Percentiles rank a stretch among this genome's conserved stretches.
These are phyloP conservation scores for Pleoardoris graminearum DNA, from an alignment of 2,329 filamentous ascomycete genomes.

Conservation along the genomic window DNA sequence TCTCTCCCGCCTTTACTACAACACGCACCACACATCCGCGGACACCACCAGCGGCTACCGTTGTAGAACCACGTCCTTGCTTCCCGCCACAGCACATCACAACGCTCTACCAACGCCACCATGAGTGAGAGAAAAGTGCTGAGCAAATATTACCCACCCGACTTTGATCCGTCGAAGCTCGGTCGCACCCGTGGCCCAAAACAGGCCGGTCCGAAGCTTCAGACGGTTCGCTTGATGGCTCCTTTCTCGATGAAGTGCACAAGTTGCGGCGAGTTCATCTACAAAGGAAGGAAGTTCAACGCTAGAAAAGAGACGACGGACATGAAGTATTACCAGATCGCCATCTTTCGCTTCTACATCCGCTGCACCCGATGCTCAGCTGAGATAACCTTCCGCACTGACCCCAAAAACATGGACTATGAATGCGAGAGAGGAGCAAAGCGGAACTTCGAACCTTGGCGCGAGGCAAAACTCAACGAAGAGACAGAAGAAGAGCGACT, in stretches of 20 bases:
- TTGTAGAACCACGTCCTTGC: too few species aligned
- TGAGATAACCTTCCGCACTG: constrained; percentile 92
- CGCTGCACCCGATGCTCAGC: constrained; percentile 82
- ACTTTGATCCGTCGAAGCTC: constrained; percentile 88
- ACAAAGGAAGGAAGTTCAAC: constrained; percentile 88
- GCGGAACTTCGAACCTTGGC: constrained; percentile 92
- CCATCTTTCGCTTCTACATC: constrained; percentile 86
- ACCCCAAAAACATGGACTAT: constrained; percentile 95
- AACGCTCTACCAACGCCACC: constrained; percentile 31
- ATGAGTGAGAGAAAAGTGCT: constrained; percentile 91
- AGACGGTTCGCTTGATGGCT: constrained; percentile 88
- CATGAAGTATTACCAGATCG: constrained; percentile 85
- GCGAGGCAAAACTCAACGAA: constrained; percentile 65
- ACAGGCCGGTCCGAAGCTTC: constrained; percentile 74
- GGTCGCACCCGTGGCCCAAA: constrained; percentile 70
- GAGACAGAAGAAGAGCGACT: constrained; percentile 88
- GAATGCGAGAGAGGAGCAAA: constrained; percentile 79
- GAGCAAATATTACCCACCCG: constrained; percentile 67
- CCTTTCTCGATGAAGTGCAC: constrained; percentile 81
- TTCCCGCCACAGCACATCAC: not conserved
- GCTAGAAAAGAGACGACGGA: constrained; percentile 89
- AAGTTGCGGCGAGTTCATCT: constrained; percentile 75
- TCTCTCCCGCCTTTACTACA: too few species aligned
- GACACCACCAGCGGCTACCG: too few species aligned
- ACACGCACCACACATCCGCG: too few species aligned